phyloP scores from a whole-genome alignment of 768 basidiomycete genomes.

The Auricularia sp. region DNA sequence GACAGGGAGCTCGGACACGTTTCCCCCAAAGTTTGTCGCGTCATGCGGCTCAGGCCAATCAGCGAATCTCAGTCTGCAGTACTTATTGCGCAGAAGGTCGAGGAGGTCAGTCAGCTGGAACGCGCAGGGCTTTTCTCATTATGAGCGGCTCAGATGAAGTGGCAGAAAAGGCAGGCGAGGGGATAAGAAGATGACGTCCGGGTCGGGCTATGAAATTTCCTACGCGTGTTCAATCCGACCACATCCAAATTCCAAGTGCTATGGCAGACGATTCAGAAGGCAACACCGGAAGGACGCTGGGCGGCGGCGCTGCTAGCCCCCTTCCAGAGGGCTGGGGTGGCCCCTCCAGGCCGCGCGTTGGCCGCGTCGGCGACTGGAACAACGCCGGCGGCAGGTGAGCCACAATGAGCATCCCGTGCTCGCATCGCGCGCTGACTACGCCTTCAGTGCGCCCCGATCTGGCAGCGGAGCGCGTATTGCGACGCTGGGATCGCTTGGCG shows the following conservation, averaged over 20 bases:
- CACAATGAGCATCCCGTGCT: constrained; percentile 2
- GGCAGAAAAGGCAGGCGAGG: background rate
- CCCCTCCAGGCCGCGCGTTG: constrained; percentile 5
- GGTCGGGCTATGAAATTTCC: background rate
- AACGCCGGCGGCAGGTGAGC: constrained; percentile 14
- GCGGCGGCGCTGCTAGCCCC: constrained; percentile 38
- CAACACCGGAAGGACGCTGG: constrained; percentile 35
- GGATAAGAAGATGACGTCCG: background rate
- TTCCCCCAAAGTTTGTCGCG: too few species aligned
- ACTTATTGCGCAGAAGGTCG: too few species aligned
- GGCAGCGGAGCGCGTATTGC: constrained; percentile 22
- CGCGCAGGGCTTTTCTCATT: too few species aligned
- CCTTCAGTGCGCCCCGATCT: constrained; percentile 11
- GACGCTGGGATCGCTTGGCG: constrained; percentile 25
- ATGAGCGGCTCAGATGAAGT: too few species aligned
- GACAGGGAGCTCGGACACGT: too few species aligned
- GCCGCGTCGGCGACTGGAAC: constrained; percentile 9
- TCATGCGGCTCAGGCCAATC: too few species aligned
- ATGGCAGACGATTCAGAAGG: too few species aligned
- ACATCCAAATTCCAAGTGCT: constrained; percentile 11
- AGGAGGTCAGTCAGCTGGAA: too few species aligned
- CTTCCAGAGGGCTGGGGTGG: constrained; percentile 26
- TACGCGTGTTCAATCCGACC: background rate
- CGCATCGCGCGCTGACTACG: constrained; percentile 8
- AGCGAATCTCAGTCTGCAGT: too few species aligned